phyloP scores from a whole-genome alignment of 75 land plant species.

The Cupressus sempervirens region DNA sequence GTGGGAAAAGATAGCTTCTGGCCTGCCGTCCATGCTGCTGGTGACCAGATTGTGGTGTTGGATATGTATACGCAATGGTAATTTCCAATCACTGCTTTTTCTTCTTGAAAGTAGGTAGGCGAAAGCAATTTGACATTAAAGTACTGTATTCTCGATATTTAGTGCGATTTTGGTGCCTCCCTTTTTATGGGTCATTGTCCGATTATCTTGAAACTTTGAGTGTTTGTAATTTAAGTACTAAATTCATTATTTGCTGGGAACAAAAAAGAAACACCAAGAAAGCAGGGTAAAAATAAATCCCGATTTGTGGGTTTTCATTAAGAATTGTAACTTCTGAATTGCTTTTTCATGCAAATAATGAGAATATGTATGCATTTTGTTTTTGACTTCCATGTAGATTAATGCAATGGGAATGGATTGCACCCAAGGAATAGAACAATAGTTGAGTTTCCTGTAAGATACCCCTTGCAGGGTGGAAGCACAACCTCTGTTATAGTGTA shows the following conservation, averaged over 20 bases:
- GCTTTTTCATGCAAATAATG: not conserved
- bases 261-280: not conserved
- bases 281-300: not conserved
- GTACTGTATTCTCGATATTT: not conserved
- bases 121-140: not conserved
- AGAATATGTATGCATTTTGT: not conserved
- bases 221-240: not conserved
- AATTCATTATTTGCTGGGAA: not conserved
- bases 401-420: not conserved
- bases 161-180: not conserved
- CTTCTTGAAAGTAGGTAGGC: not conserved
- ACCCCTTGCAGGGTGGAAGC: not conserved
- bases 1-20: conserved; percentile 91
- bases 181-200: not conserved
- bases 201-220: not conserved
- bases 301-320: not conserved
- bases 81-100: not conserved
- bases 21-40: conserved; percentile 74
- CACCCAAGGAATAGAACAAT: not conserved
- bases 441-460: not conserved
- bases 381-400: not conserved
- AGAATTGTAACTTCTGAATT: not conserved
- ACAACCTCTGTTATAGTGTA: not conserved
- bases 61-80: conserved; percentile 98
- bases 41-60: conserved; percentile 73